These are phyloP conservation scores for Ogataea saltuana DNA, from an alignment of 805 yeast genomes.

Conservation along the genomic window DNA sequence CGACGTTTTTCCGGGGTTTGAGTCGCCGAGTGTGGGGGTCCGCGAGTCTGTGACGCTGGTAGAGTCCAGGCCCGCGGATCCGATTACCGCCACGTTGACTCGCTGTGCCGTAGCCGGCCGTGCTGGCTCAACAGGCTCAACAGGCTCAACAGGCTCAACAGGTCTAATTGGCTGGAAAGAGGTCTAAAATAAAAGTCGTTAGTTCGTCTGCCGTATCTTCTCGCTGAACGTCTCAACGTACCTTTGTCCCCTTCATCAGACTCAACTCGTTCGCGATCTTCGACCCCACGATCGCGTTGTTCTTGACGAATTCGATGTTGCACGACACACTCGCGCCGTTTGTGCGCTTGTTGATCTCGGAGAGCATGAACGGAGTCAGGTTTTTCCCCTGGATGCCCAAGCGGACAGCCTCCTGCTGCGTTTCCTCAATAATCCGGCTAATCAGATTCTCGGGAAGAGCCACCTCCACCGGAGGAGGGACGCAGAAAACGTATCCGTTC, in stretches of 20 bases:
- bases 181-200: background rate
- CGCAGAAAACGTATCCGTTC: slow-evolving; percentile 76
- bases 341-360: slow-evolving; percentile 65
- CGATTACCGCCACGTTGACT: slow-evolving; percentile 52
- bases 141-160: no score
- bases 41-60: slow-evolving; percentile 46
- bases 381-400: slow-evolving; percentile 66
- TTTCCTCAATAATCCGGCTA: slow-evolving; percentile 54
- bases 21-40: slow-evolving; percentile 48
- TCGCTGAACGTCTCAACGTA: slow-evolving; percentile 6
- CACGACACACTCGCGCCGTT: slow-evolving; percentile 68
- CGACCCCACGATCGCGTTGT: slow-evolving; percentile 72
- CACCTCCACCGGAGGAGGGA: slow-evolving; percentile 71
- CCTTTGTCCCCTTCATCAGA: slow-evolving; percentile 32
- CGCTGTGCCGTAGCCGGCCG: slow-evolving; percentile 1
- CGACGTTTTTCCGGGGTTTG: slow-evolving; percentile 65
- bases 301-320: slow-evolving; percentile 72
- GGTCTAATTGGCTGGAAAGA: slow-evolving; percentile 7
- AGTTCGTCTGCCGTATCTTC: background rate
- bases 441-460: slow-evolving; percentile 60
- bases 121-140: background rate
- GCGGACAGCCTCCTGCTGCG: slow-evolving; percentile 54
- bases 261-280: slow-evolving; percentile 60
- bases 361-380: slow-evolving; percentile 75
- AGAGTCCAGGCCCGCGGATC: slow-evolving; percentile 76